Evolutionary conservation across 2,329 filamentous ascomycete species (phyloP).

Genomic region (Byssothecium circinans): DNA sequence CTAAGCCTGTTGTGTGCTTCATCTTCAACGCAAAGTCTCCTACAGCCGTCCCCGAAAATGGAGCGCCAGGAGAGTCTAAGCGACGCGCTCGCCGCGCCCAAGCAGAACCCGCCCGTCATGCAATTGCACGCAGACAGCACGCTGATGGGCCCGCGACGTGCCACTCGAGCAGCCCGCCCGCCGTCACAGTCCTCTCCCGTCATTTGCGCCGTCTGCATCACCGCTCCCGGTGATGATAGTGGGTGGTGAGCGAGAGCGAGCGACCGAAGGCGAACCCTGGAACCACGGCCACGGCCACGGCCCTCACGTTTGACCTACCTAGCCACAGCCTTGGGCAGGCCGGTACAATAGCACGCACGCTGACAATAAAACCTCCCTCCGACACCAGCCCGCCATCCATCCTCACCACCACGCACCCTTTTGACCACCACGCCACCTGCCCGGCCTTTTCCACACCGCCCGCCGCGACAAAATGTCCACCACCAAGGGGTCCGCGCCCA

Average conservation of each 20-base stretch:
- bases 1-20: not conserved
- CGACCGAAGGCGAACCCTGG: conserved; percentile 5
- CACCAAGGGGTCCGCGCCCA: conserved; percentile 31
- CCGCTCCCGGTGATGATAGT: no score
- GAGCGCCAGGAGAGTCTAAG: not conserved
- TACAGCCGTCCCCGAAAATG: not conserved
- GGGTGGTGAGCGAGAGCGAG: no score
- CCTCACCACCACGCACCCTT: not conserved
- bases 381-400: not conserved
- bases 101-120: conserved; percentile 6
- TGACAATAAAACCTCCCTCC: no score
- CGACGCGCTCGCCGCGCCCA: conserved; percentile 2
- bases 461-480: conserved; percentile 29
- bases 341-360: no score
- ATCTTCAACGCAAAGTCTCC: not conserved
- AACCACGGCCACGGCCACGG: conserved; percentile 3
- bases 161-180: no score
- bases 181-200: no score
- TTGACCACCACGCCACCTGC: not conserved
- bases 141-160: no score
- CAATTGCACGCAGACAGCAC: not conserved
- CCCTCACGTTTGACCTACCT: conserved; percentile 2
- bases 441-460: not conserved
- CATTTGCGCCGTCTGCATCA: no score
- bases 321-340: conserved; percentile 1